A percentile compares a stretch with the other conserved stretches of the same genome.
phyloP scores from a whole-genome alignment of 164 flowering plant genomes.

The Amborella trichopoda region DNA sequence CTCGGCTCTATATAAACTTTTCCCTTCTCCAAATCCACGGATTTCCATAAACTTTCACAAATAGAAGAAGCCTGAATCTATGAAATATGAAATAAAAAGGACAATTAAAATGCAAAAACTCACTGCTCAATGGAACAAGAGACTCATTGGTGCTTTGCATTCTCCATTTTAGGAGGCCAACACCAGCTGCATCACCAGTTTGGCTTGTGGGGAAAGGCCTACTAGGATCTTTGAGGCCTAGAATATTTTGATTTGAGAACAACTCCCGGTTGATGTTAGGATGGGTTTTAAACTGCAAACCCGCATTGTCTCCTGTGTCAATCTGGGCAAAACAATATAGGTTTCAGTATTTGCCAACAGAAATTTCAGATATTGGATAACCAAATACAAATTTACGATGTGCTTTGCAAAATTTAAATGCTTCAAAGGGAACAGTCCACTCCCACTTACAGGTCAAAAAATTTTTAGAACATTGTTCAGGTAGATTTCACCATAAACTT shows the following conservation, averaged over 20 bases:
- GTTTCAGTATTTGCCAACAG: no score
- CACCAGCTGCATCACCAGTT: constrained; percentile 67
- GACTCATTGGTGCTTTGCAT: constrained; percentile 88
- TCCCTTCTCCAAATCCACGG: no score
- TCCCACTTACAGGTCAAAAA: no score
- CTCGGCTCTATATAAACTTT: no score
- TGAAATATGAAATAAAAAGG: neutral
- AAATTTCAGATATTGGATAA: no score
- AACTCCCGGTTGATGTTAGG: constrained; percentile 95
- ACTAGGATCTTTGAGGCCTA: constrained; percentile 82
- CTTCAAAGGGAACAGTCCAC: no score
- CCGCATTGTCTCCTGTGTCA: constrained; percentile 63
- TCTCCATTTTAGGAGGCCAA: constrained; percentile 92
- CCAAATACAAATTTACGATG: no score
- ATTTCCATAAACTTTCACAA: no score
- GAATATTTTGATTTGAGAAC: constrained; percentile 67
- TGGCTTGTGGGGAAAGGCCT: constrained; percentile 85
- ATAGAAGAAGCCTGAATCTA: no score
- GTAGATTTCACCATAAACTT: no score
- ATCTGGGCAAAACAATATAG: constrained; percentile 45
- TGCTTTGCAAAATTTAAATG: no score
- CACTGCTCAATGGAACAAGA: constrained; percentile 75
- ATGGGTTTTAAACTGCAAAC: constrained; percentile 79
- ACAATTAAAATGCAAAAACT: constrained; percentile 12
- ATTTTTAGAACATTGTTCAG: no score